Percentiles rank a stretch among this genome's conserved stretches.
These are phyloP conservation scores for Blastomyces gilchristii DNA, from an alignment of 2,329 filamentous ascomycete genomes.

Conservation along the genomic window DNA sequence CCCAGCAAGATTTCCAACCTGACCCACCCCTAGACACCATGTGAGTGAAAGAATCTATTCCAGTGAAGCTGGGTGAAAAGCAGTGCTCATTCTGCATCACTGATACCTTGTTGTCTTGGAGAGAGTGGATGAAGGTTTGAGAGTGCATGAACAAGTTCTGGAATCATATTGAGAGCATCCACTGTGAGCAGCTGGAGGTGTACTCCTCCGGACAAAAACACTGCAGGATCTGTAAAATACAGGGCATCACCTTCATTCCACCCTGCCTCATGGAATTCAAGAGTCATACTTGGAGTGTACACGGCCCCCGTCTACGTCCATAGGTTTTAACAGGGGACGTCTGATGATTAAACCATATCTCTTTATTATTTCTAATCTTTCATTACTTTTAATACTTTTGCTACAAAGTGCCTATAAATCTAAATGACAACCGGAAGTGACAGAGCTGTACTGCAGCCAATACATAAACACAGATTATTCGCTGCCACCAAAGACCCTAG, in stretches of 20 bases:
- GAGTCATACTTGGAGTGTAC: background rate
- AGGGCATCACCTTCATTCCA: background rate
- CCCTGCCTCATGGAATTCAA: background rate
- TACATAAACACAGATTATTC: too few relatives aligned
- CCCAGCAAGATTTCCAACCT: background rate
- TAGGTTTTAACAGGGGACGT: background rate
- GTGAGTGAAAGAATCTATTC: background rate
- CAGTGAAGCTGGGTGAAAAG: conserved; percentile 4
- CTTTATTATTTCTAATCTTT: too few relatives aligned
- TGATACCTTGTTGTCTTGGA: conserved; percentile 8
- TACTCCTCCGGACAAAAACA: conserved; percentile 9
- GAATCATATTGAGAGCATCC: conserved; percentile 16
- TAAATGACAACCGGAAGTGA: too few relatives aligned
- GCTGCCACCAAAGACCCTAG: too few relatives aligned
- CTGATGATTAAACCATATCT: too few relatives aligned
- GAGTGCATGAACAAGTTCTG: conserved; percentile 15
- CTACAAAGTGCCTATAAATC: too few relatives aligned
- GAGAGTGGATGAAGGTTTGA: conserved; percentile 12
- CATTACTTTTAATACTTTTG: too few relatives aligned
- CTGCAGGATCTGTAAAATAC: conserved; percentile 5
- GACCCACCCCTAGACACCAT: background rate
- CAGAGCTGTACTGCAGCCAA: too few relatives aligned
- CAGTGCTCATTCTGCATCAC: conserved; percentile 16
- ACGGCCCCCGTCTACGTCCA: background rate
- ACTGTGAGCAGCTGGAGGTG: conserved; percentile 13